Percentiles rank a stretch among this genome's conserved stretches.
These are phyloP conservation scores for Mycena latifolia DNA, from an alignment of 768 basidiomycete species.

Conservation along the genomic window DNA sequence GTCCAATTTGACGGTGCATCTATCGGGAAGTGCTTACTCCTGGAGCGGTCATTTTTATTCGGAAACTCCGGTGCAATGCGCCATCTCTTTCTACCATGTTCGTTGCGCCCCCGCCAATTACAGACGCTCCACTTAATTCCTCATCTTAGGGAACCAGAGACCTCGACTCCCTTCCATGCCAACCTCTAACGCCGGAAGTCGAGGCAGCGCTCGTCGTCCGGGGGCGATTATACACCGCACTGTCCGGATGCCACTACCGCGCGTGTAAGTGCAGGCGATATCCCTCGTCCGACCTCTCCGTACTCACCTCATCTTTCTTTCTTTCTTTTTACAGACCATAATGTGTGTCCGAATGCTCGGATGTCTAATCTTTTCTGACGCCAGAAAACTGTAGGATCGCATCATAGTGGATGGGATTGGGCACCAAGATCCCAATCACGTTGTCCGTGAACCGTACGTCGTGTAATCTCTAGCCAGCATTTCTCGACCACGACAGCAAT, in stretches of 20 bases:
- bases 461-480: background rate
- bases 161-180: conserved; percentile 12
- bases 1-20: background rate
- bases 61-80: background rate
- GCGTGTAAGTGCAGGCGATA: conserved; percentile 5
- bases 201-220: conserved; percentile 16
- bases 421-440: conserved; percentile 9
- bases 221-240: conserved; percentile 18
- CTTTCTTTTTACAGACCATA: conserved; percentile 4
- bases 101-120: background rate
- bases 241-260: conserved; percentile 22
- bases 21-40: conserved; percentile 14
- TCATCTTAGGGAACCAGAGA: conserved; percentile 15
- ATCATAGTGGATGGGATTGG: conserved; percentile 38
- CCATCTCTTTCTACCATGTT: conserved; percentile 18
- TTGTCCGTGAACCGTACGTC: conserved; percentile 14
- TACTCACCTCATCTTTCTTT: too few species aligned
- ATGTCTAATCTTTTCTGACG: too few species aligned
- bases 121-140: background rate
- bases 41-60: conserved; percentile 32
- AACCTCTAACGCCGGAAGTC: conserved; percentile 19
- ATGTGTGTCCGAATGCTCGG: conserved; percentile 10
- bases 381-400: conserved; percentile 25
- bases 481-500: background rate
- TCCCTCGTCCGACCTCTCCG: too few species aligned